Base-by-base conservation (phyloP, 345 rosid genomes). In the Hevea brasiliensis region DNA sequence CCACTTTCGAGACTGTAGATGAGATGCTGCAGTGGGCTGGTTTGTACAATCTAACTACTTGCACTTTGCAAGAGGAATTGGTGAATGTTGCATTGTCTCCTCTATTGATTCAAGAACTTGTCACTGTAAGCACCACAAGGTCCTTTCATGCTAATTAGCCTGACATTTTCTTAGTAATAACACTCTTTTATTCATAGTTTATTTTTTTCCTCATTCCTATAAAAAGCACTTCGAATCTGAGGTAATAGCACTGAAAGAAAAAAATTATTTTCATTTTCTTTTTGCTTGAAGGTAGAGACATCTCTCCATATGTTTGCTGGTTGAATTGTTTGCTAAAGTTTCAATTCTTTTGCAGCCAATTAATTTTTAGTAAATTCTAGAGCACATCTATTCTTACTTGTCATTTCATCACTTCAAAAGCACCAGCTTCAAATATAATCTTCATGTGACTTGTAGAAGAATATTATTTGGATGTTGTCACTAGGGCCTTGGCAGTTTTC, bases 21-120 rank as follows among this genome's bases (percentile, higher is more conserved):
- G 90, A 67, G 82, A 92, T 95, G 99, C 94, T 95, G 56, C 81
- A 88, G 69, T 95, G 99, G 98, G 84, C 89, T 23, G 96, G 88
- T 62, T 78, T 95, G 82, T 87, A 83, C 76, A 73, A 87, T 81
- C 97, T 92, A 80, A 95, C 99, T 3, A 77, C 81, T 51, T 65
- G 69, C 56, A 85, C 87, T 70, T 81, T 92, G 84, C 79, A 76
- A n/a, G 93, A 90, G 15, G 86, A 86, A 42, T 68, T 92, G 80
- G 37, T 78, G 71, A 80, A 76, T 44, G 67, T 44, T 60, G 84
- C 82, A 53, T 58, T 92, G 64, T 87, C 90, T 63, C 89, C 96
- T 3, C 73, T 84, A 59, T 65, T 95, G 76, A 85, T 83, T 50
- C 75, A 86, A 23, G 98, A 95, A 72, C 89, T 95, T 7, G 73